Conservation (phyloP, 257 asterid genomes). For the Paulownia fortunei region DNA sequence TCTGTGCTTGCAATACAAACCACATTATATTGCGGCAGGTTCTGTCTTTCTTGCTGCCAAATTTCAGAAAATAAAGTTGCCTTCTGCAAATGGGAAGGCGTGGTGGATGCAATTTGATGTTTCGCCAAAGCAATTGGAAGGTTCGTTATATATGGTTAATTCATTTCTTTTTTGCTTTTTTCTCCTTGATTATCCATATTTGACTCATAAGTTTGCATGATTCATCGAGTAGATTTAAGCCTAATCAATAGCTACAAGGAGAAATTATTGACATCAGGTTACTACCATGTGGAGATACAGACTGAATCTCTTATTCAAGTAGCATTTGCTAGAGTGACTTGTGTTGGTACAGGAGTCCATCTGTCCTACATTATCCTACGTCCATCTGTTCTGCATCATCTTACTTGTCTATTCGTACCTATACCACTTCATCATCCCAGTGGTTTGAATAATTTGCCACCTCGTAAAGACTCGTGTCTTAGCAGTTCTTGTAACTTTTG, state of each 20-base stretch:
- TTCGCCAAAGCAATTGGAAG: slow-evolving; percentile 58
- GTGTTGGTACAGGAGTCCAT: background rate
- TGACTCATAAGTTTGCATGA: background rate
- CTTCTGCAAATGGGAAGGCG: slow-evolving; percentile 45
- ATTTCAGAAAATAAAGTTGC: slow-evolving; percentile 54
- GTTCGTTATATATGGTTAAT: slow-evolving; percentile 32
- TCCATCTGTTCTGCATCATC: too few species aligned
- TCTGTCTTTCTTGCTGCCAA: slow-evolving; percentile 64
- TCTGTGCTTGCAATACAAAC: slow-evolving; percentile 68
- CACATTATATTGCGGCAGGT: slow-evolving; percentile 68
- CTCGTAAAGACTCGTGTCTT: background rate
- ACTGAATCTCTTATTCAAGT: too few species aligned
- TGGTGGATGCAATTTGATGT: slow-evolving; percentile 83
- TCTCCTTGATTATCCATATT: background rate
- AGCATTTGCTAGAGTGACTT: background rate
- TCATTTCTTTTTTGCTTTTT: background rate
- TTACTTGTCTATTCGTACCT: background rate
- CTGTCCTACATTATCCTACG: too few species aligned
- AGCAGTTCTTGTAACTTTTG: slow-evolving; percentile 9
- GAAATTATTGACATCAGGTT: background rate
- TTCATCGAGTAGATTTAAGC: background rate
- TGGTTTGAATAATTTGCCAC: slow-evolving; percentile 9
- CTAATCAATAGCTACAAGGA: background rate
- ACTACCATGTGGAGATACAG: background rate
- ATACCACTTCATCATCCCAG: background rate